Evolutionary conservation across 108 stramenopile genomes (phyloP), one percentile per base, ranked within the genome.

Genomic region (Aureococcus anophagefferens): DNA sequence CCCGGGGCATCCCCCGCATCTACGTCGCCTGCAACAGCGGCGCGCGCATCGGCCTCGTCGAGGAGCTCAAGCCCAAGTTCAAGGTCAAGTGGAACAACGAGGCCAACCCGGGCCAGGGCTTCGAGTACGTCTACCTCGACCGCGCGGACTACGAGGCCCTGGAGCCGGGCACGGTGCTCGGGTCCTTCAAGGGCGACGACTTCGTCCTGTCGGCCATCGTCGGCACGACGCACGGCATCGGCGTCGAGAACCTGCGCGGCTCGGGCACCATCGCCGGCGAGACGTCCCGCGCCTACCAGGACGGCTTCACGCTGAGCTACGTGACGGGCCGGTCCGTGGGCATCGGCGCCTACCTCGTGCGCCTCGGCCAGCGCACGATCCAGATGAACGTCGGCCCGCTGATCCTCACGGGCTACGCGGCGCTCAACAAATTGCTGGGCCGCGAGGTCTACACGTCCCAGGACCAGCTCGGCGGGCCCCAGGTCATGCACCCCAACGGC

Each of bases 281-380:
- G 83, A 99, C 98, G 13, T 88, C 94, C 72, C 65, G 76, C 35
- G 97, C 98, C 32, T 99, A 99, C 80, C 79, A 95, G 35, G 93
- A 97, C 40, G 89, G 92, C 71, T 98, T 98, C 87, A 99, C 98
- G 31, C 81, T 99, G 79, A 97, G 97, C 4, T 82, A 94, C 76
- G 96, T 96, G 9, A 87, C 93, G 17, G 93, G 95, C 66, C 77
- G 86, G 77, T 80, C 92, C 40, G 98, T 99, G 18, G 98, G 98
- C 51, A 99, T 99, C 75, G 98, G 98, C 30, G 98, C 98, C n/a
- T 99, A 99, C 80, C 88, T 99, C 15, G 95, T 96, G 33, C 89
- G 98, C 64, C 86, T 99, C 34, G 96, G 96, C 37, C 98, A 98
- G 74, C 84, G 98, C 35, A 94, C 94, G 30, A 96, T 99, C 76